Evolutionary conservation across 106 monocot species (phyloP).

Genomic region (Acanthochlamys bracteata): DNA sequence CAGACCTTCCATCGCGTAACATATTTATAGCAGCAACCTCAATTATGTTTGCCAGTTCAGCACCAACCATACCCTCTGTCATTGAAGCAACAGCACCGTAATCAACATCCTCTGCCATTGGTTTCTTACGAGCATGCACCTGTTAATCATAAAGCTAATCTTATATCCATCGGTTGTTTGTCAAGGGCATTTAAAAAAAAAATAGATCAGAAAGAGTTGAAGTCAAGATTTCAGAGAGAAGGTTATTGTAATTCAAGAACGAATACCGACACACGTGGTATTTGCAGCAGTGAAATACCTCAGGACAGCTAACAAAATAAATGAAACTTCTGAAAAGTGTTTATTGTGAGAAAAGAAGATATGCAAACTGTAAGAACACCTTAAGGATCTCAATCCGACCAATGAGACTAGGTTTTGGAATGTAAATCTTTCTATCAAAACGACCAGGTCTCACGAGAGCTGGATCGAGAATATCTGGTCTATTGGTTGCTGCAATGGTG

Average conservation of each 20-base stretch:
- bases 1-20: constrained; percentile 71
- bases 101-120: constrained; percentile 79
- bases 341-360: too few species aligned
- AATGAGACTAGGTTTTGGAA: constrained; percentile 74
- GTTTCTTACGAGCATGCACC: constrained; percentile 88
- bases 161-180: too few species aligned
- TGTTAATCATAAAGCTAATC: too few species aligned
- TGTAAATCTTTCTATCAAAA: constrained; percentile 85
- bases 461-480: constrained; percentile 94
- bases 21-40: constrained; percentile 90
- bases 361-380: constrained; percentile 18
- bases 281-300: too few species aligned
- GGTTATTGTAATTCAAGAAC: too few species aligned
- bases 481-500: constrained; percentile 90
- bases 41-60: constrained; percentile 79
- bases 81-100: constrained; percentile 79
- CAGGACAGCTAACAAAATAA: too few species aligned
- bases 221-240: too few species aligned
- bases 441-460: constrained; percentile 90
- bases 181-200: too few species aligned
- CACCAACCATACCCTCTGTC: constrained; percentile 97
- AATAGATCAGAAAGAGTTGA: too few species aligned
- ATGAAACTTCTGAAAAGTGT: too few species aligned
- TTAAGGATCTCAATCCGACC: constrained; percentile 81
- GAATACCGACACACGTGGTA: too few species aligned